Base-by-base conservation (phyloP, 2,329 filamentous ascomycete genomes). In the Aspergillus fumigatus region DNA sequence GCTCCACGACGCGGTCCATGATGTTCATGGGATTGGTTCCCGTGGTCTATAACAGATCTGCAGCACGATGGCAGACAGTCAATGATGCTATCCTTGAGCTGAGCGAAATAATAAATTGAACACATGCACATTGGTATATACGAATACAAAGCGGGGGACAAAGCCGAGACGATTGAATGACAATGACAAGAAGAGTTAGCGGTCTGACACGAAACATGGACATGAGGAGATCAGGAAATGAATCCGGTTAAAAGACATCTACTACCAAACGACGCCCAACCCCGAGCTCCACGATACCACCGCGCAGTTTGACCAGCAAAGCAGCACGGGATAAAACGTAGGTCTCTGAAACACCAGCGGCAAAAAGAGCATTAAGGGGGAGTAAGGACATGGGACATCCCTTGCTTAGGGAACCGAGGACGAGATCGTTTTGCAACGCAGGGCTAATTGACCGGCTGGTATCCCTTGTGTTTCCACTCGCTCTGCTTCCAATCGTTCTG, bases 401-500 rank as follows among this genome's bases (percentile, higher is more conserved):
- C 40, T 21, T 43, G 40, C 40, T 11, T 10, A 41, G 38, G 38
- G 40, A 43, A 21, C 19, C 4, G 40, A 19, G 9, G 40, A 43
- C 10, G 10, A 43, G 7, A 43, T 3, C 4, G 40, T 35, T 32
- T 35, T 32, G 29, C 29, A 32, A 32, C 29, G 40, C n/a, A 21
- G 17, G 43, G 8, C 50, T 60, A 63, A n/a, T 59, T 48, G 14
- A 72, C 68, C 38, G 66, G 65, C 41, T 61, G 61, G 52, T 72
- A 72, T 52, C 70, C 65, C 27, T 60, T 62, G 56, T 66, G 52
- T 29, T 58, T 65, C 66, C 67, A 75, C 57, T 72, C 72, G 47
- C 65, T 70, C 55, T 70, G 65, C 51, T 68, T 74, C 74, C 74
- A 76, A 45, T 71, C 67, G 21, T 65, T 59, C 60, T 76, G 73